phyloP scores from a whole-genome alignment of 208 protist species.

The Acanthamoeba healyi region DNA sequence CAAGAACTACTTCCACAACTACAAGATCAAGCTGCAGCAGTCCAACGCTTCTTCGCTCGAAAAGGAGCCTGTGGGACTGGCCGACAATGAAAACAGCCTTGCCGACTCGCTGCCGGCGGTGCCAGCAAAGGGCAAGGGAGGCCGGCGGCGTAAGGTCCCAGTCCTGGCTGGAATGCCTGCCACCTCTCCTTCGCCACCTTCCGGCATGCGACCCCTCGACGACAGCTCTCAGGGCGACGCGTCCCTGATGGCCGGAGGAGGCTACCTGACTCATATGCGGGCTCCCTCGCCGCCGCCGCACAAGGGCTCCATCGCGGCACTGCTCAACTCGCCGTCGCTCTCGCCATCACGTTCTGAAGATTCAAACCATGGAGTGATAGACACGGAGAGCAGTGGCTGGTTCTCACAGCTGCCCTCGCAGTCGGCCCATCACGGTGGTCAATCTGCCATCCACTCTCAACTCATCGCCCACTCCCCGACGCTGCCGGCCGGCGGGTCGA shows the following conservation, averaged over 20 bases:
- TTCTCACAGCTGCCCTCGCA: conserved; percentile 61
- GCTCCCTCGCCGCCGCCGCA: conserved; percentile 46
- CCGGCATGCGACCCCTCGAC: neutral
- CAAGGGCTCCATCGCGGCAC: conserved; percentile 67
- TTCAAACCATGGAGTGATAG: neutral
- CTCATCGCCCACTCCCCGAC: neutral
- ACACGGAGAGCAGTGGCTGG: conserved; percentile 50
- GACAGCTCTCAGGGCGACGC: neutral
- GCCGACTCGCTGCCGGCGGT: neutral
- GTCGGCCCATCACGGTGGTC: neutral
- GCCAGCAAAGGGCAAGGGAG: conserved; percentile 43
- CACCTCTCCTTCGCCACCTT: conserved; percentile 5
- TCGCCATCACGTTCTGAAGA: conserved; percentile 59
- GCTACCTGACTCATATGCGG: neutral
- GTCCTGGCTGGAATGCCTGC: neutral
- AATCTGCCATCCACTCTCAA: neutral
- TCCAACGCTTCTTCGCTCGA: conserved; percentile 68
- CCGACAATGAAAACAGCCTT: conserved; percentile 21
- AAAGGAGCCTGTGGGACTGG: conserved; percentile 45
- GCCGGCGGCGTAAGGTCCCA: conserved; percentile 26
- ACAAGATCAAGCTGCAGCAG: conserved; percentile 77
- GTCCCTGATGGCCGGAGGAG: neutral
- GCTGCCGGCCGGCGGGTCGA: neutral
- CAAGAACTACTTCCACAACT: conserved; percentile 78
- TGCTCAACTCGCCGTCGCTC: conserved; percentile 69